A percentile compares a stretch with the other conserved stretches of the same genome.
These are phyloP conservation scores for Nepenthes mirabilis DNA, from an alignment of 148 eudicot genomes.

Conservation along the genomic window DNA sequence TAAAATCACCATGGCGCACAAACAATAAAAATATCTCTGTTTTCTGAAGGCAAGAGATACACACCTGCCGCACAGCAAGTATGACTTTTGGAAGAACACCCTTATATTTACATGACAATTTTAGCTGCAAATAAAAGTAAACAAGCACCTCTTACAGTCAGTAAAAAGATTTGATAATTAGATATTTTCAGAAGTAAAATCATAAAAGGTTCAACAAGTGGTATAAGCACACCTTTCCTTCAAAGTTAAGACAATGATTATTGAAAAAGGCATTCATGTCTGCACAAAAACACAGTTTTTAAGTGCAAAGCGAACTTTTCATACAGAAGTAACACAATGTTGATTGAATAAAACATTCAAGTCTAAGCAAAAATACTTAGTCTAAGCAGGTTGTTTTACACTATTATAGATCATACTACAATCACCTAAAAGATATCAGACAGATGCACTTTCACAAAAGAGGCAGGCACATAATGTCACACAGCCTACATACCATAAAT, in stretches of 20 bases:
- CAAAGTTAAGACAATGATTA: conserved; percentile 65
- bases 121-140: conserved; percentile 37
- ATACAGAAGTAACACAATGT: too few relatives aligned
- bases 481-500: too few relatives aligned
- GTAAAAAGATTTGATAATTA: not conserved
- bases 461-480: too few relatives aligned
- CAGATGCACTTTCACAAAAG: too few relatives aligned
- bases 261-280: conserved; percentile 76
- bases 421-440: too few relatives aligned
- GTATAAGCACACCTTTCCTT: conserved; percentile 67
- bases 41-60: conserved; percentile 8
- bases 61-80: conserved; percentile 68
- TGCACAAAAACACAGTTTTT: conserved; percentile 20
- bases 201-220: not conserved
- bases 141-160: not conserved
- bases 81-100: conserved; percentile 83
- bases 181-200: not conserved
- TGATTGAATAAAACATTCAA: too few relatives aligned
- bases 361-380: too few relatives aligned
- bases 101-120: conserved; percentile 54
- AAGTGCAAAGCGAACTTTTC: too few relatives aligned
- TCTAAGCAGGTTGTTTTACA: too few relatives aligned
- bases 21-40: not conserved
- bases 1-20: not conserved
- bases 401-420: too few relatives aligned